Evolutionary conservation across 148 eudicot species (phyloP).

Genomic region (Arctostaphylos glauca): DNA sequence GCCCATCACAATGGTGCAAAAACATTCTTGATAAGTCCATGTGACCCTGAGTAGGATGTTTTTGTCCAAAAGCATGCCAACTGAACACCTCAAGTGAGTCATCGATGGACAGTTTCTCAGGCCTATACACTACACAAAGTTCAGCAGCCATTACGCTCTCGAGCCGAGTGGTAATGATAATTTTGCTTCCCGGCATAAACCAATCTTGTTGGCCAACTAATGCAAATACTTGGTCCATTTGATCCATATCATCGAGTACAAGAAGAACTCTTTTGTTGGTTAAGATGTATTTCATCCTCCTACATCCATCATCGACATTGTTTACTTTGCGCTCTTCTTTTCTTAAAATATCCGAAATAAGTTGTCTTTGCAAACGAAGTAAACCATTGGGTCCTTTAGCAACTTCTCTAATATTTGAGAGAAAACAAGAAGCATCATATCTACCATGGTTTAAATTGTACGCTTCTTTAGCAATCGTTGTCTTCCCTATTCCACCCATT

Average conservation of each 20-base stretch:
- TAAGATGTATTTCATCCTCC: background rate
- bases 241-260: background rate
- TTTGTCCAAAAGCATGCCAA: conserved; percentile 5
- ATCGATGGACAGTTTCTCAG: background rate
- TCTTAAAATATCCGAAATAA: background rate
- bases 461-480: background rate
- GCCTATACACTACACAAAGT: background rate
- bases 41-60: background rate
- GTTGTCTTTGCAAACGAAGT: background rate
- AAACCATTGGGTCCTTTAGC: background rate
- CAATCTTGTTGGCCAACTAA: background rate
- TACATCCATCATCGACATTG: background rate
- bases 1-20: background rate
- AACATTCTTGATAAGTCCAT: background rate
- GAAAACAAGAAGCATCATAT: background rate
- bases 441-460: background rate
- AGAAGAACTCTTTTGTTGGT: conserved; percentile 4
- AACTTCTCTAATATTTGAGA: background rate
- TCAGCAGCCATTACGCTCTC: background rate
- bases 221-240: background rate
- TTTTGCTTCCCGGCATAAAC: background rate
- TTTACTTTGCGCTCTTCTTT: background rate
- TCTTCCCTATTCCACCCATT: conserved; percentile 4
- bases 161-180: background rate
- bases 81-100: background rate